These are phyloP conservation scores for Saturnispora sanitii DNA, from an alignment of 805 yeast species.

Conservation along the genomic window DNA sequence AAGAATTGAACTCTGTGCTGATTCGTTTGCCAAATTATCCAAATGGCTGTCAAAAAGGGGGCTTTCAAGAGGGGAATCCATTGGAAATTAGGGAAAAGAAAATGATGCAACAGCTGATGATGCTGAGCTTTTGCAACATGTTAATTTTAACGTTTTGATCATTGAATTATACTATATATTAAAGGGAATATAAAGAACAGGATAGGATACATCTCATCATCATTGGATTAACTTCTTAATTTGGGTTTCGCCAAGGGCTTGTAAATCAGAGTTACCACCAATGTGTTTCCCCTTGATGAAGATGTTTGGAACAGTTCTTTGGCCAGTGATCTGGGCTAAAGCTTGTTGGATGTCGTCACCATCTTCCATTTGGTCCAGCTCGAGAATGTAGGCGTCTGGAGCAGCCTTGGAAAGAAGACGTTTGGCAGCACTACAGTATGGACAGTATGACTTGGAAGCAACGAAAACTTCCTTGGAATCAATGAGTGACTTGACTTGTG, in stretches of 20 bases:
- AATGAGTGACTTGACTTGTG: conserved; percentile 56
- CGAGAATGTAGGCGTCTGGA: conserved; percentile 43
- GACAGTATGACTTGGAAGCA: conserved; percentile 75
- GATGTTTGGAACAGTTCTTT: conserved; percentile 87
- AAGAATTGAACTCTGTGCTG: conserved; percentile 24
- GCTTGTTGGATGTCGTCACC: conserved; percentile 80
- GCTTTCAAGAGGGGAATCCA: no score
- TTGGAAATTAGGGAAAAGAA: no score
- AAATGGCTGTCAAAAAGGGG: background rate
- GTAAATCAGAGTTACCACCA: conserved; percentile 91
- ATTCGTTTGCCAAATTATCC: no score
- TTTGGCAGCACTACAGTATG: conserved; percentile 48
- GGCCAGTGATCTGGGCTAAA: conserved; percentile 68
- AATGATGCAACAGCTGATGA: no score
- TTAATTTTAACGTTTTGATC: background rate
- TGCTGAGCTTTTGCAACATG: no score
- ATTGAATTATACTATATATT: background rate
- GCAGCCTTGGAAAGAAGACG: conserved; percentile 29
- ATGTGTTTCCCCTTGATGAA: conserved; percentile 86
- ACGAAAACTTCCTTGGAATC: conserved; percentile 59
- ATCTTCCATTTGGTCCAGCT: conserved; percentile 46
- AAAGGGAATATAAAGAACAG: background rate
- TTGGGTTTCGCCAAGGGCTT: conserved; percentile 41
- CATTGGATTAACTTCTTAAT: conserved; percentile 9
- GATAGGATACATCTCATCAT: background rate